Conservation (phyloP, 495 filamentous ascomycete species). For the Geoglossum glabrum region DNA sequence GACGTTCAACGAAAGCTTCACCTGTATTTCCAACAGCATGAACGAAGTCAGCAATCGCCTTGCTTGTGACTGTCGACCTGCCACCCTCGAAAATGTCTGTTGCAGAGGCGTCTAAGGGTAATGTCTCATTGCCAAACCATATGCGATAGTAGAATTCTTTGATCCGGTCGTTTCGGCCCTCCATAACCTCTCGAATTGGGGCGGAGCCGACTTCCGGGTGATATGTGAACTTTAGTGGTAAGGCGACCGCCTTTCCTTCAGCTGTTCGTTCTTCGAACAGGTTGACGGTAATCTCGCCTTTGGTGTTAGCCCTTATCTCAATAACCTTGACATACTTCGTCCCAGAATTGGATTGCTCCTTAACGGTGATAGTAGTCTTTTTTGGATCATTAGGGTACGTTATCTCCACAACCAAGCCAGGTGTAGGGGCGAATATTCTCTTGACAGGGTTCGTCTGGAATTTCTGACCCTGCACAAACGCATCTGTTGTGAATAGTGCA, state of each 20-base stretch:
- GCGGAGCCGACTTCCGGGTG: slow-evolving; percentile 87
- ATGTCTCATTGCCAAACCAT: slow-evolving; percentile 78
- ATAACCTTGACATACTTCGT: slow-evolving; percentile 61
- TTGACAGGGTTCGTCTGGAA: slow-evolving; percentile 94
- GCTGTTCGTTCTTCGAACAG: slow-evolving; percentile 82
- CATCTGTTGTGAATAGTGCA: slow-evolving; percentile 91
- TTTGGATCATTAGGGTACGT: slow-evolving; percentile 51
- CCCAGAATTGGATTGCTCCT: slow-evolving; percentile 40
- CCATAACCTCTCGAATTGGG: slow-evolving; percentile 88
- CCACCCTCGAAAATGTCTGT: slow-evolving; percentile 81
- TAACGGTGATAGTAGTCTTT: slow-evolving; percentile 63
- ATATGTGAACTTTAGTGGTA: slow-evolving; percentile 76
- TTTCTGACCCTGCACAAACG: slow-evolving; percentile 85
- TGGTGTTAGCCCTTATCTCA: slow-evolving; percentile 45
- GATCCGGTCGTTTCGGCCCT: slow-evolving; percentile 82
- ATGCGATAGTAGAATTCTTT: slow-evolving; percentile 95
- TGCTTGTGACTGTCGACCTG: slow-evolving; percentile 59
- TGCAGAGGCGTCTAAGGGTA: slow-evolving; percentile 67
- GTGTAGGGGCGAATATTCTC: slow-evolving; percentile 66
- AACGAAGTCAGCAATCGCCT: slow-evolving; percentile 93
- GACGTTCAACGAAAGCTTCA: slow-evolving; percentile 93
- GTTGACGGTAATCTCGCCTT: slow-evolving; percentile 63
- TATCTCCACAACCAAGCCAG: slow-evolving; percentile 79
- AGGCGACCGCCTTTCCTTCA: slow-evolving; percentile 50
- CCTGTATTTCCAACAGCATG: slow-evolving; percentile 96